A percentile compares a stretch with the other conserved stretches of the same genome.
These are phyloP conservation scores for Tulasnella sp. DNA, from an alignment of 768 basidiomycete genomes.

Conservation along the genomic window DNA sequence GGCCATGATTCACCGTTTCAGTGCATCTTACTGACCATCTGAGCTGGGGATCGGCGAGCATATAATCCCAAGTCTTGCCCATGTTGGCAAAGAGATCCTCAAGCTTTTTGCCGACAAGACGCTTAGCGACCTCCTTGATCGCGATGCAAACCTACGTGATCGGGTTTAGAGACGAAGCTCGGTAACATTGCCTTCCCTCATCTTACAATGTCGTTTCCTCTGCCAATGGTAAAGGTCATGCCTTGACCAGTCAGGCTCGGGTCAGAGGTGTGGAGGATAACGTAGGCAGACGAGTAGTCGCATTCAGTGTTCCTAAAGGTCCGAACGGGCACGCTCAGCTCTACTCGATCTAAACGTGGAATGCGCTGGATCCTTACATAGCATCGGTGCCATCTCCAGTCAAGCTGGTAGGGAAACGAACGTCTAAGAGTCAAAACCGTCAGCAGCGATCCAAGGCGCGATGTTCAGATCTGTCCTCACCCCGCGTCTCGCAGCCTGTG, in stretches of 20 bases:
- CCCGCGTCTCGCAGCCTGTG: slow-evolving; percentile 46
- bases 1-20: not conserved
- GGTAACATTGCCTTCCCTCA: not conserved
- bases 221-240: slow-evolving; percentile 90
- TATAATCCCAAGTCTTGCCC: slow-evolving; percentile 82
- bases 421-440: slow-evolving; percentile 37
- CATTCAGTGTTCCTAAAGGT: slow-evolving; percentile 79
- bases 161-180: not conserved
- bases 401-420: slow-evolving; percentile 85
- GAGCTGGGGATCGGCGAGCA: slow-evolving; percentile 81
- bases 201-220: slow-evolving; percentile 83
- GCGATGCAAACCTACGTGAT: slow-evolving; percentile 58
- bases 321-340: not conserved
- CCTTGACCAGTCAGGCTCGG: slow-evolving; percentile 70
- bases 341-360: not conserved
- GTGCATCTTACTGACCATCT: slow-evolving; percentile 50
- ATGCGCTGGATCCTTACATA: slow-evolving; percentile 39
- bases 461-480: slow-evolving; percentile 22
- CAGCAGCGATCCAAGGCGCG: not conserved
- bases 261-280: slow-evolving; percentile 57
- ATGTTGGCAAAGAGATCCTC: slow-evolving; percentile 79
- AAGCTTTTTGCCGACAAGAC: slow-evolving; percentile 71
- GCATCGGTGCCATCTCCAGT: slow-evolving; percentile 91
- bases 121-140: slow-evolving; percentile 64
- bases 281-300: slow-evolving; percentile 91